Evolutionary conservation across 495 filamentous ascomycete genomes (phyloP).

Genomic region (Xylaria telfairii): DNA sequence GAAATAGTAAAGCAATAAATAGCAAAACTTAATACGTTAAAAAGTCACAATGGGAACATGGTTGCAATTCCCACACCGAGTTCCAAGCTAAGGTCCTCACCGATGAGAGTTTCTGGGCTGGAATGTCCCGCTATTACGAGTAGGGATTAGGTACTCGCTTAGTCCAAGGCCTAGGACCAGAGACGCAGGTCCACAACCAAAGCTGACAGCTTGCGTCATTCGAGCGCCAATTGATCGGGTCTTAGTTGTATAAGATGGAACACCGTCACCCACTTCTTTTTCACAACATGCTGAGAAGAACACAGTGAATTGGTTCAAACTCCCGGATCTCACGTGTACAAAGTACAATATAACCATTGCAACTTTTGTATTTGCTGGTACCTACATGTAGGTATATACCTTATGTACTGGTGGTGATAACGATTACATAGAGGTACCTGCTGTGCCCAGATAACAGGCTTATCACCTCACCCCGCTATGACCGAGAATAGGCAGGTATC

Average conservation of each 20-base stretch:
- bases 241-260: neutral
- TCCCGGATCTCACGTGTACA: too few species aligned
- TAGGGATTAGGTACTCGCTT: too few species aligned
- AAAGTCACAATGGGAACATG: neutral
- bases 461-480: neutral
- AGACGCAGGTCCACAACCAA: slow-evolving; percentile 9
- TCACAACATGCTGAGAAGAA: neutral
- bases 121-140: slow-evolving; percentile 1
- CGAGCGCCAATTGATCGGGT: neutral
- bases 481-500: neutral
- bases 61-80: slow-evolving; percentile 9
- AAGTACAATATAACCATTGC: too few species aligned
- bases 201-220: slow-evolving; percentile 14
- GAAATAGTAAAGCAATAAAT: neutral
- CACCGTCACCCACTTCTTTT: neutral
- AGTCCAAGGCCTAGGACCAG: neutral
- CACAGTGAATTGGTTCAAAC: too few species aligned
- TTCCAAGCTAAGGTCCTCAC: neutral
- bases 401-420: too few species aligned
- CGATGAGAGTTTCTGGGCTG: neutral
- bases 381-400: too few species aligned
- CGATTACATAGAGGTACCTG: too few species aligned
- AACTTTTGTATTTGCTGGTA: too few species aligned
- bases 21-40: neutral
- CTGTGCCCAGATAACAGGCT: too few species aligned